phyloP scores from a whole-genome alignment of 148 eudicot genomes.

The Vaccinium macrocarpon region DNA sequence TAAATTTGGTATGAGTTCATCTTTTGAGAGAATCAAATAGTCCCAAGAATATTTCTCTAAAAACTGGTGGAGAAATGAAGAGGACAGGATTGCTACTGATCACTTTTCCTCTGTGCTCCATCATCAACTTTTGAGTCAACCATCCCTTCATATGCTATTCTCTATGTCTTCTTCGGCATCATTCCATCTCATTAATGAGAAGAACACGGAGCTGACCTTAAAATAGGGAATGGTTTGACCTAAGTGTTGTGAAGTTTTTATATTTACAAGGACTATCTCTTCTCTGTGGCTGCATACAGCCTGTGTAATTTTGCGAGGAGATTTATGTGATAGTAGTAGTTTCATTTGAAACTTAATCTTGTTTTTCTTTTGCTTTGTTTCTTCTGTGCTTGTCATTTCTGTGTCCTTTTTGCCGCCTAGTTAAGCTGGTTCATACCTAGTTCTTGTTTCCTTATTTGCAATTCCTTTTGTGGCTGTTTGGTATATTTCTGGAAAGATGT shows the following conservation, averaged over 20 bases:
- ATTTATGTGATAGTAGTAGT: background rate
- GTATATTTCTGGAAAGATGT: background rate
- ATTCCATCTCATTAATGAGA: background rate
- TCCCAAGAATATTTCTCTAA: background rate
- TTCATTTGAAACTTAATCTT: background rate
- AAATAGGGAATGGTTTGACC: background rate
- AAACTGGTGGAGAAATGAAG: background rate
- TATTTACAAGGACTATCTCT: background rate
- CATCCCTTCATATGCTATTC: background rate
- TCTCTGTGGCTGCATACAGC: background rate
- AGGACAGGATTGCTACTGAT: background rate
- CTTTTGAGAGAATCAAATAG: background rate
- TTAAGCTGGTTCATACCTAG: background rate
- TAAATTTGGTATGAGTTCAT: background rate
- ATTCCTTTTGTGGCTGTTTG: background rate
- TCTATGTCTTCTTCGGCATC: background rate
- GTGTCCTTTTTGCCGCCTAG: background rate
- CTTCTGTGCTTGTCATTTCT: background rate
- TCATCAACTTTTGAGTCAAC: background rate
- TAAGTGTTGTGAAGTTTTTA: background rate
- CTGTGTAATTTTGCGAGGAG: background rate
- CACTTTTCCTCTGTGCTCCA: background rate
- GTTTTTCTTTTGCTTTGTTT: slow-evolving; percentile 8
- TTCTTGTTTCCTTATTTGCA: slow-evolving; percentile 3
- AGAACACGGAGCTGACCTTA: background rate